These are phyloP conservation scores for Parascedosporium putredinis DNA, from an alignment of 2,329 filamentous ascomycete genomes.

Conservation along the genomic window DNA sequence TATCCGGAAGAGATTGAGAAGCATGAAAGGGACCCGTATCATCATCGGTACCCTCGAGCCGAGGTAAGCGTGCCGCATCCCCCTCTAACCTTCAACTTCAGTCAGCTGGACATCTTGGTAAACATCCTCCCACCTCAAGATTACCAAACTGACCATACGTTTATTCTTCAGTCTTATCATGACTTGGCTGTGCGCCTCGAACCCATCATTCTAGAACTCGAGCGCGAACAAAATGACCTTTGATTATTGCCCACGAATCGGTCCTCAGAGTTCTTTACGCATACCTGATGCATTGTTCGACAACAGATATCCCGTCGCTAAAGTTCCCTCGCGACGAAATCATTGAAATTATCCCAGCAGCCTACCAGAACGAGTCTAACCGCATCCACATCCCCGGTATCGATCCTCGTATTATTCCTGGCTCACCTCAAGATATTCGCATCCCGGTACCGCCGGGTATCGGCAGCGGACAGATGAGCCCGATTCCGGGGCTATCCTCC, in stretches of 20 bases:
- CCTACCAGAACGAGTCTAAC: conserved; percentile 93
- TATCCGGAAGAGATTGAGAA: conserved; percentile 89
- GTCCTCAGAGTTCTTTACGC: conserved; percentile 95
- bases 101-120: neutral
- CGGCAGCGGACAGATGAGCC: conserved; percentile 8
- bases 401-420: conserved; percentile 58
- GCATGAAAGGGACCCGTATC: conserved; percentile 90
- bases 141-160: conserved; percentile 8
- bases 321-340: conserved; percentile 95
- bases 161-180: conserved; percentile 70
- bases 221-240: conserved; percentile 93
- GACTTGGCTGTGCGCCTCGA: conserved; percentile 96
- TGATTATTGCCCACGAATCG: conserved; percentile 96
- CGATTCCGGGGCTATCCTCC: conserved; percentile 3
- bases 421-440: conserved; percentile 16
- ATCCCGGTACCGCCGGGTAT: conserved; percentile 7
- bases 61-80: conserved; percentile 50
- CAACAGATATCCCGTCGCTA: conserved; percentile 83
- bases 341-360: conserved; percentile 95
- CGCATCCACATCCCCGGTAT: conserved; percentile 72
- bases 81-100: neutral
- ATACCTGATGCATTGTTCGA: conserved; percentile 97
- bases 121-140: too few relatives aligned
- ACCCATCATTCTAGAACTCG: conserved; percentile 93
- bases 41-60: conserved; percentile 88